Conservation (phyloP, 2,329 filamentous ascomycete species). For the Monascus ruber region DNA sequence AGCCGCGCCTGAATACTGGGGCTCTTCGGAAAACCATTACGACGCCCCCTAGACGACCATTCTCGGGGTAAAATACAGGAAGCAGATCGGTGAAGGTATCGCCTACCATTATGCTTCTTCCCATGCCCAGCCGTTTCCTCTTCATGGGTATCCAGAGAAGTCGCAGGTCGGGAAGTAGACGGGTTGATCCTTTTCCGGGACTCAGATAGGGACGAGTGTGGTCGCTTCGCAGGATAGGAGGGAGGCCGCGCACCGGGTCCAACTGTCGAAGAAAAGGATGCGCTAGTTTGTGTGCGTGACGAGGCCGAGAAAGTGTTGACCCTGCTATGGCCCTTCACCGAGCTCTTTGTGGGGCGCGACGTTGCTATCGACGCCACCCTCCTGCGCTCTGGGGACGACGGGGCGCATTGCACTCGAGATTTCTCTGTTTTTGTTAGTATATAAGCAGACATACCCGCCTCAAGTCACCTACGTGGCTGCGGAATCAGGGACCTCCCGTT, state of each 20-base stretch:
- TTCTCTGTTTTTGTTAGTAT: conserved; percentile 31
- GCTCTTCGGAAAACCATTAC: no score
- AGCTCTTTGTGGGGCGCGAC: conserved; percentile 24
- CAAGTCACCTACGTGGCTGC: conserved; percentile 22
- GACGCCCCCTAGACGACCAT: no score
- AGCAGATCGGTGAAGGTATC: conserved; percentile 21
- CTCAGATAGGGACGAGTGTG: conserved; percentile 43
- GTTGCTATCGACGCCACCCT: conserved; percentile 13
- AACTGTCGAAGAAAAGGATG: conserved; percentile 46
- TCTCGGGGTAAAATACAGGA: conserved; percentile 4
- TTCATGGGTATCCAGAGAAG: conserved; percentile 31
- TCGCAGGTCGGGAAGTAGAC: conserved; percentile 30
- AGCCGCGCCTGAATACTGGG: no score
- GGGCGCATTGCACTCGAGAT: conserved; percentile 37
- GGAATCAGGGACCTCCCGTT: conserved; percentile 41
- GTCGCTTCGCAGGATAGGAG: conserved; percentile 27
- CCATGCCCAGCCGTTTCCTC: conserved; percentile 26
- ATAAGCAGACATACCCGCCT: conserved; percentile 8
- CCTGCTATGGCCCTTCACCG: conserved; percentile 31
- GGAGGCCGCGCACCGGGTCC: conserved; percentile 42
- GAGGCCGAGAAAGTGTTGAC: conserved; percentile 30
- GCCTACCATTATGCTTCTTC: conserved; percentile 44
- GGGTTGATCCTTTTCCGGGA: conserved; percentile 37
- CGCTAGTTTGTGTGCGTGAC: conserved; percentile 34
- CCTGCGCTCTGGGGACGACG: conserved; percentile 35